These are phyloP conservation scores for Colletotrichum lentis DNA, from an alignment of 2,329 filamentous ascomycete genomes.

Conservation along the genomic window DNA sequence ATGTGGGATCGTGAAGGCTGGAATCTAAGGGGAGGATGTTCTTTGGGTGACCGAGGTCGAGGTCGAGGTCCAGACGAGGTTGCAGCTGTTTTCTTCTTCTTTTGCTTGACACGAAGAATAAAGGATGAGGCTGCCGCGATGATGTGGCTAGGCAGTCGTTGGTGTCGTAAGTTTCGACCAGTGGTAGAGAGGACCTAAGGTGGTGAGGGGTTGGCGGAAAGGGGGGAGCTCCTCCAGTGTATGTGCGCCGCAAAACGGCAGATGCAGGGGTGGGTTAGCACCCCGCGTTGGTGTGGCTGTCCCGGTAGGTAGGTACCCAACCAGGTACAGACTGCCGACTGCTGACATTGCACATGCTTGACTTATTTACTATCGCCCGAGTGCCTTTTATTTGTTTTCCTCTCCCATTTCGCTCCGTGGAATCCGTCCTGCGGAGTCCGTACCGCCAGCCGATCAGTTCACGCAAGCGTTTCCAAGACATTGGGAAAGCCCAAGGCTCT, in stretches of 20 bases:
- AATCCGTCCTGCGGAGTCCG: neutral
- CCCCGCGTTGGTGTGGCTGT: slow-evolving; percentile 10
- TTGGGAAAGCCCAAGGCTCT: neutral
- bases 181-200: neutral
- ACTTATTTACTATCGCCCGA: neutral
- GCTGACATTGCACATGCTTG: no score
- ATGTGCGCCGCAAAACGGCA: neutral
- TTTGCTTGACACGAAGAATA: slow-evolving; percentile 1
- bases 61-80: neutral
- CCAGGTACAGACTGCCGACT: no score
- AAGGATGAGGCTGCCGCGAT: slow-evolving; percentile 33
- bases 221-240: neutral
- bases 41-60: neutral
- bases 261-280: slow-evolving; percentile 12
- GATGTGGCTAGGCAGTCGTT: slow-evolving; percentile 37
- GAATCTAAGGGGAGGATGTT: no score
- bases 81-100: neutral
- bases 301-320: neutral
- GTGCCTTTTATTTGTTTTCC: neutral
- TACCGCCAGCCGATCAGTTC: neutral
- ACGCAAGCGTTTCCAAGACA: neutral
- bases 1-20: neutral
- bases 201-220: slow-evolving; percentile 3
- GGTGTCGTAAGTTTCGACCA: slow-evolving; percentile 33
- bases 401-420: no score